Evolutionary conservation across 305 asterid species (phyloP).

Genomic region (Rubia peregrina): DNA sequence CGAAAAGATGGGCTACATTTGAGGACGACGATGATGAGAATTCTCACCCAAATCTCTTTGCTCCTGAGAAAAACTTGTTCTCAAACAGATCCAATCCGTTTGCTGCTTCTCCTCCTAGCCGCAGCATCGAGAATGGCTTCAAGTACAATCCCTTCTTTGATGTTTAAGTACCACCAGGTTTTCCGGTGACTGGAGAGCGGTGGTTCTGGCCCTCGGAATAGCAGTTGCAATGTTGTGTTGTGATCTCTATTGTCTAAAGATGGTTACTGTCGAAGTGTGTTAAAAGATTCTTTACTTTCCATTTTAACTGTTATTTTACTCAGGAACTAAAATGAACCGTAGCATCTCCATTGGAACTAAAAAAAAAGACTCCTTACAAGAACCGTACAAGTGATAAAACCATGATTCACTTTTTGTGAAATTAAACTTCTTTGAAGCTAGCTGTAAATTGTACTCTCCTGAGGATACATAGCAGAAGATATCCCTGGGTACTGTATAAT

Average conservation of each 20-base stretch:
- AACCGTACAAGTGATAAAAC: no score
- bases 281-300: not conserved
- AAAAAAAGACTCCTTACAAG: no score
- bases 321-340: no score
- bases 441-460: no score
- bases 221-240: conserved; percentile 1
- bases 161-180: conserved; percentile 21
- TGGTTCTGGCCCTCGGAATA: not conserved
- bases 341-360: no score
- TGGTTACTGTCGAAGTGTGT: not conserved
- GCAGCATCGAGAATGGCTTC: conserved; percentile 63
- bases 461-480: no score
- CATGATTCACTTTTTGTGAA: no score
- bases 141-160: conserved; percentile 75
- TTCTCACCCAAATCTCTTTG: conserved; percentile 56
- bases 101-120: conserved; percentile 24
- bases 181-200: no score
- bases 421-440: no score
- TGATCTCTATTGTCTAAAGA: not conserved
- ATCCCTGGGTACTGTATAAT: no score
- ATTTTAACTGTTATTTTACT: no score
- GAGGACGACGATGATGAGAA: conserved; percentile 57
- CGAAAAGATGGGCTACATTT: conserved; percentile 51
- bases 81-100: conserved; percentile 21
- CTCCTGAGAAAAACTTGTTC: conserved; percentile 27